A percentile compares a stretch with the other conserved stretches of the same genome.
phyloP scores from a whole-genome alignment of 179 eudicot genomes.

The Carnegiea gigantea region DNA sequence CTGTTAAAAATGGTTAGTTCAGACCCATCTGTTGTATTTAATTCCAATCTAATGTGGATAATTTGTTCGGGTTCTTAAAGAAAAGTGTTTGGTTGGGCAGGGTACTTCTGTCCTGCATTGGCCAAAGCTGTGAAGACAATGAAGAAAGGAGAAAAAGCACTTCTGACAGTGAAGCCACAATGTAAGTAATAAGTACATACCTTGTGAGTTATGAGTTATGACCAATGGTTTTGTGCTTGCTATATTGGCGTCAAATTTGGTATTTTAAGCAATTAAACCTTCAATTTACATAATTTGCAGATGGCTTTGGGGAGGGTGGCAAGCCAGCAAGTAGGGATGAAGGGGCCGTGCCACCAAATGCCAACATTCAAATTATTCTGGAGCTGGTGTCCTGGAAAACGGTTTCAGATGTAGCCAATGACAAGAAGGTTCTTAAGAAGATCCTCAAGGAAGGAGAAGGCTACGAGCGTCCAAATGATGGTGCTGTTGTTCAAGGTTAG shows the following conservation, averaged over 20 bases:
- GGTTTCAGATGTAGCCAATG: constrained; percentile 52
- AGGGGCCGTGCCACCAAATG: constrained; percentile 54
- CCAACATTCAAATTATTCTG: constrained; percentile 41
- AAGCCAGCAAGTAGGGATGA: constrained; percentile 38
- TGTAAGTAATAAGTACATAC: constrained; percentile 34
- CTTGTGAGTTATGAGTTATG: not conserved
- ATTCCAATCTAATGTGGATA: not conserved
- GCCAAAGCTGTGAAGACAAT: constrained; percentile 52
- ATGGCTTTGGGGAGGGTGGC: constrained; percentile 64
- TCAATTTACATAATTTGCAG: constrained; percentile 31
- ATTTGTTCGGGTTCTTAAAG: not conserved
- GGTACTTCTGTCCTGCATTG: constrained; percentile 41
- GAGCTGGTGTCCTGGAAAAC: constrained; percentile 68
- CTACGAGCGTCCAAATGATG: constrained; percentile 53
- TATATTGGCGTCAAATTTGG: not conserved
- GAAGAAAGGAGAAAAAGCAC: constrained; percentile 59
- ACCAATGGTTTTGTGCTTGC: not conserved
- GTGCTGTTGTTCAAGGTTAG: constrained; percentile 47
- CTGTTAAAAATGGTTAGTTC: constrained; percentile 49
- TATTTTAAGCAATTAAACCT: not conserved
- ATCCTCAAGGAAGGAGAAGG: constrained; percentile 65
- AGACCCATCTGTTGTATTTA: not conserved
- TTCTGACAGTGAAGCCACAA: constrained; percentile 50
- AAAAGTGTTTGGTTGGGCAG: constrained; percentile 12
- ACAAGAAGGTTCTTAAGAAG: constrained; percentile 57